Base-by-base conservation (phyloP, 2,329 filamentous ascomycete genomes). In the Cryphonectria naterciae region DNA sequence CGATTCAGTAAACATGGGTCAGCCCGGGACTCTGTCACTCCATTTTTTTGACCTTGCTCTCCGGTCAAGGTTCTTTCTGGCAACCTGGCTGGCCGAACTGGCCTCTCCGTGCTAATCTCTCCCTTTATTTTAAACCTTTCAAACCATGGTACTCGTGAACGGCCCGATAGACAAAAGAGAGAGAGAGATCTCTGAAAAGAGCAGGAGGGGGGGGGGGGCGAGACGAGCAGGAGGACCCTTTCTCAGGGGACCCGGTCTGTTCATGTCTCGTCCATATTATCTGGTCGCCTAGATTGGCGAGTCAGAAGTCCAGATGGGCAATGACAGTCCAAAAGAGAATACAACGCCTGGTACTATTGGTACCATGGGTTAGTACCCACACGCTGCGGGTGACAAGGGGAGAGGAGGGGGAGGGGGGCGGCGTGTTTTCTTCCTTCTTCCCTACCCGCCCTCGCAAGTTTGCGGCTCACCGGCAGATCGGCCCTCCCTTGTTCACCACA, bases 401-500 rank as follows among this genome's bases (percentile, higher is more conserved):
- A 4, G 54, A 25, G 52, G n/a, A n/a, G 5, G n/a, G 52, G 49
- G 49, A 15, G 52, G 37, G 37, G 37, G 8, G 37, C n/a, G n/a
- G n/a, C n/a, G n/a, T n/a, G 37, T 11, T 11, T 1, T 8, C 5
- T 6, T 28, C 10, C 28, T 39, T 39, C 8, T 8, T 13, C 6
- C 15, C n/a, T 17, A 28, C 25, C 52, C 52, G 52, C 28, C 54
- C 54, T 32, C 25, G 2, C 54, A 32, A 8, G 54, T 58, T 52
- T 67, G 70, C 58, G 70, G 49, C 70, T 70, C 68, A 54, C 68
- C 70, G 65, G 70, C 70, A 70, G 68, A 70, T 70, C 68, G 37
- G 58, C 60, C 10, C 49, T 61, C 70, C 70, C 70, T 72, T 63
- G 63, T 65, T 65, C 70, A 52, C 65, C 63, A 49, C 60, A 32